phyloP scores from a whole-genome alignment of 1,284 basidiomycete species.

The Leccinum pachyderme region DNA sequence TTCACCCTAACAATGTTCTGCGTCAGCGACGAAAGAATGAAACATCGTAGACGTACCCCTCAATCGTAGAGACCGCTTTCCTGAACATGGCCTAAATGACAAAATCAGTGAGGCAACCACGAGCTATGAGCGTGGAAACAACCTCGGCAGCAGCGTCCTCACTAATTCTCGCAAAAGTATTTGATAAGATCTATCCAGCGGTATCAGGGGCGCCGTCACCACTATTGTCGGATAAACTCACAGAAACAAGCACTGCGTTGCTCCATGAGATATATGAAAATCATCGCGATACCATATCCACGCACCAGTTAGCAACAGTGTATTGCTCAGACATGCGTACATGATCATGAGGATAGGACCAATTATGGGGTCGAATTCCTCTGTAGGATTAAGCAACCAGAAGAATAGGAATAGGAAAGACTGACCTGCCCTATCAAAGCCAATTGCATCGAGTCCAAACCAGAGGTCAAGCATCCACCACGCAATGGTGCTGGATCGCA shows the following conservation, averaged over 20 bases:
- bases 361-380: slow-evolving; percentile 76
- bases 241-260: slow-evolving; percentile 71
- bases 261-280: slow-evolving; percentile 4
- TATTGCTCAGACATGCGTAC: slow-evolving; percentile 87
- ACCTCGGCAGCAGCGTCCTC: slow-evolving; percentile 91
- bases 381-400: slow-evolving; percentile 35
- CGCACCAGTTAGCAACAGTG: slow-evolving; percentile 75
- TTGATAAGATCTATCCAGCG: slow-evolving; percentile 74
- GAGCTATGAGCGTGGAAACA: neutral
- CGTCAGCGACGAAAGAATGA: slow-evolving; percentile 24
- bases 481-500: slow-evolving; percentile 55
- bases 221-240: slow-evolving; percentile 37
- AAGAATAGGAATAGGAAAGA: slow-evolving; percentile 14
- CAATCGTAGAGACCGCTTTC: slow-evolving; percentile 85
- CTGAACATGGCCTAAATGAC: slow-evolving; percentile 80
- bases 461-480: slow-evolving; percentile 91
- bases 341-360: slow-evolving; percentile 87
- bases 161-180: slow-evolving; percentile 90
- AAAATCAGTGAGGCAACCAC: slow-evolving; percentile 1
- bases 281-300: slow-evolving; percentile 12
- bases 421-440: slow-evolving; percentile 77
- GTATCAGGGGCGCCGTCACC: neutral
- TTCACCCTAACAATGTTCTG: slow-evolving; percentile 56
- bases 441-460: slow-evolving; percentile 87
- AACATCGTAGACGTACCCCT: slow-evolving; percentile 55